Conservation (phyloP, 2,329 filamentous ascomycete species). For the Aspergillus bombycis region DNA sequence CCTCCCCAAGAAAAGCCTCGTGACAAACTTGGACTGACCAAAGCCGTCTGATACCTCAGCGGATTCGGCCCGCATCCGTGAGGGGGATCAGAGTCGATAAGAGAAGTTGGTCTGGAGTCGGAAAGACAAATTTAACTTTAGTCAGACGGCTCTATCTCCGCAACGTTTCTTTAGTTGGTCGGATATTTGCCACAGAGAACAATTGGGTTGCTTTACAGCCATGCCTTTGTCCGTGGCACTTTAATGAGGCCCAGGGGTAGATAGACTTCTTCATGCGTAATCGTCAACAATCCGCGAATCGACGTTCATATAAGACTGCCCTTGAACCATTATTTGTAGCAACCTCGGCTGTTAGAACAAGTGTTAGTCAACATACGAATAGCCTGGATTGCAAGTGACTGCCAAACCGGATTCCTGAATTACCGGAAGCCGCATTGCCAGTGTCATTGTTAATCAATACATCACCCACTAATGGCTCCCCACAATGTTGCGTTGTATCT, state of each 20-base stretch:
- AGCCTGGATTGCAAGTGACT: too few species aligned
- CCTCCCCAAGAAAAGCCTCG: neutral
- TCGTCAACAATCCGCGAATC: too few species aligned
- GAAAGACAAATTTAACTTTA: neutral
- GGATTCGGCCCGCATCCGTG: neutral
- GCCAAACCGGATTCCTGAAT: neutral
- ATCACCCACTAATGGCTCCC: neutral
- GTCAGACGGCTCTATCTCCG: neutral
- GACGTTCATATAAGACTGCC: too few species aligned
- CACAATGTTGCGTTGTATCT: neutral
- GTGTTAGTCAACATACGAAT: too few species aligned
- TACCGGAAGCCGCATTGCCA: neutral
- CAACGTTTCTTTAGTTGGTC: neutral
- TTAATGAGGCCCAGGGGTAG: neutral
- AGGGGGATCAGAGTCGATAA: conserved; percentile 1
- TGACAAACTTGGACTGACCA: neutral
- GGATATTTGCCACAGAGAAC: neutral
- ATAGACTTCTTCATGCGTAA: neutral
- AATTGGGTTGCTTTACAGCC: neutral
- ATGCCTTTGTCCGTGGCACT: neutral
- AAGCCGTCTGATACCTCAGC: neutral
- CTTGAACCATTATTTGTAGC: too few species aligned
- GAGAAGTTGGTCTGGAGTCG: neutral
- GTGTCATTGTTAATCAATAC: neutral
- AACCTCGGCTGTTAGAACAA: too few species aligned